Evolutionary conservation across 257 asterid genomes (phyloP), one percentile per base, ranked within the genome.

Genomic region (Solanum chmielewskii): DNA sequence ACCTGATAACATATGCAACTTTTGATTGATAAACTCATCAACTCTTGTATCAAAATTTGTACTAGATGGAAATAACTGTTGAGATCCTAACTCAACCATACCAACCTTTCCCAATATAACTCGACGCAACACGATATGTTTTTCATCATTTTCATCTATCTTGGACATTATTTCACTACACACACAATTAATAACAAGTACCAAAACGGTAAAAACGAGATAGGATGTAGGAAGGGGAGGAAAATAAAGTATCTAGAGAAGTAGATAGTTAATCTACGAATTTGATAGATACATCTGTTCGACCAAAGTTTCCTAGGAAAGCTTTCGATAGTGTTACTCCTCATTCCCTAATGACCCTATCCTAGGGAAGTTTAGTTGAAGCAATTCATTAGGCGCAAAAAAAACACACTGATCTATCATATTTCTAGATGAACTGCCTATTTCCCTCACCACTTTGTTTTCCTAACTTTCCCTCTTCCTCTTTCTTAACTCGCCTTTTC

Each of bases 21-120:
- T 31, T 31, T 2, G 0, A 31, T 31, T 31, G 33, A 31, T 31
- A 31, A 31, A 31, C 3, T 31, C 93, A 69, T 94, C 98, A 87
- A 91, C 96, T 5, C 97, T 97, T 14, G 96, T 91, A 92, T 95
- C 98, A 83, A 91, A 95, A 82, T 91, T 94, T 14, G 75, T 66
- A 82, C 90, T 91, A 9, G 97, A 94, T 23, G 94, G 96, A 86
- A 78, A 88, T 25, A 49, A 49, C 87, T 93, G 95, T 25, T 25
- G 85, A 23, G 98, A 90, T 37, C 95, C 93, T 13, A 88, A 87
- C 86, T 90, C 93, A 87, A 94, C 89, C 91, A 90, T 90, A 87
- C 91, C 98, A 42, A 91, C 86, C 37, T 89, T 95, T 9, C 97
- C 96, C 69, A 94, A 62, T 35, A 35, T 35, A 35, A 35, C 7